Evolutionary conservation across 75 land plant genomes (phyloP).

Genomic region (Sequoia sempervirens): DNA sequence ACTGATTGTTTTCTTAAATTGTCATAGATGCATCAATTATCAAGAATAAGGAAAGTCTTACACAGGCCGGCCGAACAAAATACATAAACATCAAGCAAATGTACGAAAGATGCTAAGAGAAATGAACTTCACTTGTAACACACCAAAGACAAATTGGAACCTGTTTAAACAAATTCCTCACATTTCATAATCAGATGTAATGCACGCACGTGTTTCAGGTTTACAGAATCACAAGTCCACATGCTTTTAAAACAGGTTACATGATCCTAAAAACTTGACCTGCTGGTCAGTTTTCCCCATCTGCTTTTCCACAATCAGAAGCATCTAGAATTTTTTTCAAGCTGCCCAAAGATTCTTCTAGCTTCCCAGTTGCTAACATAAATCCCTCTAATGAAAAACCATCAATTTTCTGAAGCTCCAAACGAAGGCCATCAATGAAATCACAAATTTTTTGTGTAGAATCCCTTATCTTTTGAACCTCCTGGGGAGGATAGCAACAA

Average conservation of each 20-base stretch:
- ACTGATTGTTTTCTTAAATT: no score
- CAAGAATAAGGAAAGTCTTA: no score
- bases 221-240: neutral
- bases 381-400: constrained; percentile 15
- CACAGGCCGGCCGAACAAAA: no score
- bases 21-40: no score
- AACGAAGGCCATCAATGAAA: constrained; percentile 20
- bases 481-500: constrained; percentile 92
- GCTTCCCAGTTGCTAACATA: neutral
- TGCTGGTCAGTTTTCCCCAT: neutral
- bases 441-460: constrained; percentile 27
- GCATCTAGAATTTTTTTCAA: neutral
- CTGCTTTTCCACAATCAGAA: neutral
- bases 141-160: neutral
- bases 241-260: neutral
- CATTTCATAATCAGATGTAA: neutral
- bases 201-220: neutral
- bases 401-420: constrained; percentile 28
- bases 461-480: constrained; percentile 39
- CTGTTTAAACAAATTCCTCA: neutral
- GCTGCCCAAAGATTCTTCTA: neutral
- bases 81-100: no score
- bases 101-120: no score
- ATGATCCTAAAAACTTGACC: neutral
- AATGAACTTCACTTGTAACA: neutral